Conservation (phyloP, 2,329 filamentous ascomycete species). For the Cercospora sesami region DNA sequence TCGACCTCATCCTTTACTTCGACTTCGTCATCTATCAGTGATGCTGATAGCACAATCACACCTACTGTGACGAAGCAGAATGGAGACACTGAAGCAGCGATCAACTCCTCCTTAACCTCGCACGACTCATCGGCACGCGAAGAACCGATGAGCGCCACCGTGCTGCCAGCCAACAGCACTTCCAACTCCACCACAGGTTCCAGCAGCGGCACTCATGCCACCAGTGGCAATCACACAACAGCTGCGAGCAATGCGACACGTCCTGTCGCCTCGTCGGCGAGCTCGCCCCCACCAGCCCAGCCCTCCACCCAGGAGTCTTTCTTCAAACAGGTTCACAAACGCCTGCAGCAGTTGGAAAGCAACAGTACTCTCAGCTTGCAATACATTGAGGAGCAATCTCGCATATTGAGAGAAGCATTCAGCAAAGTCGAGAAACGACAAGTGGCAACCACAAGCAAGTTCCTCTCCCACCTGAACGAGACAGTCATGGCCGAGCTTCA, state of each 20-base stretch:
- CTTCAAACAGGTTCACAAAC: slow-evolving; percentile 94
- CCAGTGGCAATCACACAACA: neutral
- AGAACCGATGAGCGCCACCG: neutral
- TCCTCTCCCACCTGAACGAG: slow-evolving; percentile 80
- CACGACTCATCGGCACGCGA: neutral
- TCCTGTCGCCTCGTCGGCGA: slow-evolving; percentile 9
- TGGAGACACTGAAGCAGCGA: neutral
- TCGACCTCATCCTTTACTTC: neutral
- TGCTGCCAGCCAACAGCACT: neutral
- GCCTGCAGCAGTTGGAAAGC: slow-evolving; percentile 83
- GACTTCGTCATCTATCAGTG: neutral
- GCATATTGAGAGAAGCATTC: slow-evolving; percentile 83
- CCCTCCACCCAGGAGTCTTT: slow-evolving; percentile 96
- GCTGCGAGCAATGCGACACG: slow-evolving; percentile 16
- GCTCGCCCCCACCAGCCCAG: slow-evolving; percentile 46
- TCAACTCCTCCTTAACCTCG: neutral
- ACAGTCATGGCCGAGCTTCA: slow-evolving; percentile 82
- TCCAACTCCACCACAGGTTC: neutral
- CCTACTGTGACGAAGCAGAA: neutral
- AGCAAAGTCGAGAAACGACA: slow-evolving; percentile 85
- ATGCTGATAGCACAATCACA: neutral
- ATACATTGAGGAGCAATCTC: slow-evolving; percentile 95
- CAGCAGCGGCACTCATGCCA: neutral
- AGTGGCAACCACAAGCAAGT: slow-evolving; percentile 75
- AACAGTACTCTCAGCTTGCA: slow-evolving; percentile 91